Conservation (phyloP, 371 early-diverging fungal genomes). For the Sporodiniella umbellata region DNA sequence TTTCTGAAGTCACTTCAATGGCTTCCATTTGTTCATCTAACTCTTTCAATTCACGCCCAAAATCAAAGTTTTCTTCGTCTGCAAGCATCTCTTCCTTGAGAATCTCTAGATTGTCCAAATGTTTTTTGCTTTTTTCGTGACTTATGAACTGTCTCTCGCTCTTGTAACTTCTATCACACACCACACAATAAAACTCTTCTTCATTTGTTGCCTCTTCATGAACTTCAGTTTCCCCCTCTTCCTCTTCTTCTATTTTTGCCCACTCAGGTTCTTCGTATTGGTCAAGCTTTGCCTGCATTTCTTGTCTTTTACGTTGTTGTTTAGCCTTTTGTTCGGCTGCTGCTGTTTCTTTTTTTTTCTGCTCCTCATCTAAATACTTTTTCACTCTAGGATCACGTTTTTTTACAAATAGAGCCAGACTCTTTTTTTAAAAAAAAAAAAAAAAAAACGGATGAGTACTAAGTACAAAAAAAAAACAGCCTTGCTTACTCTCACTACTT, state of each 20-base stretch:
- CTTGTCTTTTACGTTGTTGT: constrained; percentile 49
- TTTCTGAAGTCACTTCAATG: constrained; percentile 11
- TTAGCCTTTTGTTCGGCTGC: constrained; percentile 54
- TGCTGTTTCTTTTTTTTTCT: constrained; percentile 48
- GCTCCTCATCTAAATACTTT: constrained; percentile 47
- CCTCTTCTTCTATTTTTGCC: constrained; percentile 48
- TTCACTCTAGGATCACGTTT: constrained; percentile 82
- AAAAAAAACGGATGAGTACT: too few species aligned
- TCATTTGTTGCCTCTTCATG: constrained; percentile 35
- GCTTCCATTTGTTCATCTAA: constrained; percentile 4
- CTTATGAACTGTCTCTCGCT: constrained; percentile 70
- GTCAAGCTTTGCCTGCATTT: constrained; percentile 45
- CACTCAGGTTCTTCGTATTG: constrained; percentile 62
- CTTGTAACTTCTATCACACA: constrained; percentile 78
- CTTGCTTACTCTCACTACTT: constrained; percentile 66
- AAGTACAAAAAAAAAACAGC: too few species aligned
- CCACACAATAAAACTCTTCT: constrained; percentile 70
- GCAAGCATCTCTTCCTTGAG: constrained; percentile 66
- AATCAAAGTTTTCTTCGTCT: constrained; percentile 48
- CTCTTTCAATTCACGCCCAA: constrained; percentile 19
- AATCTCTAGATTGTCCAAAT: constrained; percentile 62
- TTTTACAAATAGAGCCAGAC: constrained; percentile 53
- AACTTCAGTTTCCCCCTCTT: constrained; percentile 28
- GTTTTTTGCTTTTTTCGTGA: constrained; percentile 78
- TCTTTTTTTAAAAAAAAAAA: constrained; percentile 12